phyloP scores from a whole-genome alignment of 1,284 basidiomycete species.

The Boletellus sp. region DNA sequence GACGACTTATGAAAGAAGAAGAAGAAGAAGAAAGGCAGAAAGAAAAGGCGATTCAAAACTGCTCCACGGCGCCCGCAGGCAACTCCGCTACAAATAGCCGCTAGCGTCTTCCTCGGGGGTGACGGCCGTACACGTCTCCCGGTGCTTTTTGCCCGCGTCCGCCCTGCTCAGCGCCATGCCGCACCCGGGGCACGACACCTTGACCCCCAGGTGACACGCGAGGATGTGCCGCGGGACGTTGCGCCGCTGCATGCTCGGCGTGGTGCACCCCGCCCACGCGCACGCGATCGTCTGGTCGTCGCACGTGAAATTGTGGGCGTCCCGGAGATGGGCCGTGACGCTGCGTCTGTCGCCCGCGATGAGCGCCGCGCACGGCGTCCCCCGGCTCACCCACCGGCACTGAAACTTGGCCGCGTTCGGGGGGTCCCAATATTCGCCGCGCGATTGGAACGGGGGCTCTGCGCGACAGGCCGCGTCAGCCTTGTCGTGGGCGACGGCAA shows the following conservation, averaged over 20 bases:
- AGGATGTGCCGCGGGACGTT: slow-evolving; percentile 29
- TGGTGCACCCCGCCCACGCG: slow-evolving; percentile 18
- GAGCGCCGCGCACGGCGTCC: slow-evolving; percentile 13
- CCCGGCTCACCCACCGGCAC: slow-evolving; percentile 16
- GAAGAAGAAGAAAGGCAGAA: no score
- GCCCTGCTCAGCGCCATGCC: slow-evolving; percentile 20
- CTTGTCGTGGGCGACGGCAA: neutral
- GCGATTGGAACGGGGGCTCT: slow-evolving; percentile 12
- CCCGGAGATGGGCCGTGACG: slow-evolving; percentile 22
- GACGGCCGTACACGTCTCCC: slow-evolving; percentile 12
- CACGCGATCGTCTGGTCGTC: slow-evolving; percentile 16
- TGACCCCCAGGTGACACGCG: slow-evolving; percentile 25
- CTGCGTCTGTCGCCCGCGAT: slow-evolving; percentile 21
- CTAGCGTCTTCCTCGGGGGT: slow-evolving; percentile 3
- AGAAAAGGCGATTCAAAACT: no score
- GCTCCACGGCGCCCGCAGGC: no score
- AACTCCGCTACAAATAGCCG: slow-evolving; percentile 5
- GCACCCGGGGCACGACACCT: slow-evolving; percentile 16
- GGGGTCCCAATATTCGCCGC: slow-evolving; percentile 10
- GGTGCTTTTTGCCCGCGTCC: slow-evolving; percentile 28
- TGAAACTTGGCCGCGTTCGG: slow-evolving; percentile 8
- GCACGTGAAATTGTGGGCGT: slow-evolving; percentile 21
- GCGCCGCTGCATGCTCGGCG: slow-evolving; percentile 21
- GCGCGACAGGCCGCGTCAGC: slow-evolving; percentile 1
- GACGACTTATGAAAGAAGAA: no score